These are phyloP conservation scores for Priceomyces fermenticarens DNA, from an alignment of 805 yeast genomes.

Conservation along the genomic window DNA sequence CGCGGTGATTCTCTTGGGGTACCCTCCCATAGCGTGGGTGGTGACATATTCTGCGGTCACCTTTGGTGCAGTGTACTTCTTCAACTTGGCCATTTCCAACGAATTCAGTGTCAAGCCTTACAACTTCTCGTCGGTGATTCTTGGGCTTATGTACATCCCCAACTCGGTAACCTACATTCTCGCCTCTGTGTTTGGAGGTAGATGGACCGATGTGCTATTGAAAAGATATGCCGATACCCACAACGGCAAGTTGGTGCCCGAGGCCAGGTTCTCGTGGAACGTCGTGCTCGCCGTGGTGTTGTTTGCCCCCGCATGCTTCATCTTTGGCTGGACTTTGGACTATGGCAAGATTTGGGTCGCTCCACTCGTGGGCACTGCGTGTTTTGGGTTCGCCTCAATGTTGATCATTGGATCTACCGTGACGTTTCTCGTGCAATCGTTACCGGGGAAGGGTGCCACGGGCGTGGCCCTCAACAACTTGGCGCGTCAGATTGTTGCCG, in stretches of 20 bases:
- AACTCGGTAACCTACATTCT: slow-evolving; percentile 74
- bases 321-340: slow-evolving; percentile 81
- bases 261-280: slow-evolving; percentile 75
- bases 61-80: slow-evolving; percentile 66
- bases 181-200: slow-evolving; percentile 79
- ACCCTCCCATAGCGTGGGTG: slow-evolving; percentile 73
- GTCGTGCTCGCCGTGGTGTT: slow-evolving; percentile 60
- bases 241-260: slow-evolving; percentile 69
- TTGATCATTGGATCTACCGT: slow-evolving; percentile 77
- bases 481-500: slow-evolving; percentile 69
- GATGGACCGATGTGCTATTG: slow-evolving; percentile 67
- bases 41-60: slow-evolving; percentile 67
- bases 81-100: slow-evolving; percentile 70
- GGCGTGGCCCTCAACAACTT: slow-evolving; percentile 84
- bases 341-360: slow-evolving; percentile 68
- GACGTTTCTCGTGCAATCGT: slow-evolving; percentile 77
- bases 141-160: slow-evolving; percentile 79
- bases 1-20: slow-evolving; percentile 55
- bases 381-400: slow-evolving; percentile 83
- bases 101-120: slow-evolving; percentile 65
- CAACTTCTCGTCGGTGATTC: slow-evolving; percentile 58
- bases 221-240: slow-evolving; percentile 49
- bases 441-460: slow-evolving; percentile 87
- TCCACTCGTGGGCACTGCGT: slow-evolving; percentile 77
- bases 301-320: slow-evolving; percentile 62